Percentiles rank a stretch among this genome's conserved stretches.
phyloP scores from a whole-genome alignment of 1,284 basidiomycete genomes.

The Microstroma glucosiphilum region DNA sequence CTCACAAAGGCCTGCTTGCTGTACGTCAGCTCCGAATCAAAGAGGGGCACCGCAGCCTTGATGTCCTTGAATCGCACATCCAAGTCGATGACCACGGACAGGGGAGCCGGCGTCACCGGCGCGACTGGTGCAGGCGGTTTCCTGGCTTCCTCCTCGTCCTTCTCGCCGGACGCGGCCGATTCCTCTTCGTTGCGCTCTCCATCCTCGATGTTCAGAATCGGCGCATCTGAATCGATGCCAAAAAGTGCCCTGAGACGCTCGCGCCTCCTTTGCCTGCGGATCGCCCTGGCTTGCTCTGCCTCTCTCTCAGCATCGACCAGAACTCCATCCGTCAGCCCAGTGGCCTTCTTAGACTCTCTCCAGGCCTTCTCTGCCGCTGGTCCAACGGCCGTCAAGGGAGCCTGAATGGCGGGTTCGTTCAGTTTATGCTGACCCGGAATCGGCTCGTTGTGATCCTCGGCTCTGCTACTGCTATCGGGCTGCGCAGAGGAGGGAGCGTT shows the following conservation, averaged over 20 bases:
- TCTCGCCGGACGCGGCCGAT: neutral
- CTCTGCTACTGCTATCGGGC: slow-evolving; percentile 8
- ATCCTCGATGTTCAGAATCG: neutral
- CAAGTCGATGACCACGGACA: slow-evolving; percentile 71
- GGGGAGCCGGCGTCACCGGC: slow-evolving; percentile 21
- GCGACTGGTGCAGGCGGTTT: neutral
- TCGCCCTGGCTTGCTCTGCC: neutral
- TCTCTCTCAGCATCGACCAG: neutral
- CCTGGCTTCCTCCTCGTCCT: neutral
- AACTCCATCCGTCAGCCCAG: neutral
- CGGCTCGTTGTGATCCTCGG: slow-evolving; percentile 54
- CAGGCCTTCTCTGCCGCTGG: slow-evolving; percentile 36
- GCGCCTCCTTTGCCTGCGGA: neutral
- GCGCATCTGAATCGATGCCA: neutral
- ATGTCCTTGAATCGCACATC: slow-evolving; percentile 91
- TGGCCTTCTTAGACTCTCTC: slow-evolving; percentile 22
- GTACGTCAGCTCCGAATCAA: slow-evolving; percentile 62
- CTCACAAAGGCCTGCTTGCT: slow-evolving; percentile 89
- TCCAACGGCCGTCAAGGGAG: slow-evolving; percentile 56
- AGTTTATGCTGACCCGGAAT: slow-evolving; percentile 84
- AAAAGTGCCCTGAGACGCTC: neutral
- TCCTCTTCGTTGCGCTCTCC: neutral
- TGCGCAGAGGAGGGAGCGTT: slow-evolving; percentile 10
- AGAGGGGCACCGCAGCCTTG: slow-evolving; percentile 80
- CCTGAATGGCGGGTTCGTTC: slow-evolving; percentile 75